These are phyloP conservation scores for Eucalyptus victrix DNA, from an alignment of 345 rosid genomes.

Conservation along the genomic window DNA sequence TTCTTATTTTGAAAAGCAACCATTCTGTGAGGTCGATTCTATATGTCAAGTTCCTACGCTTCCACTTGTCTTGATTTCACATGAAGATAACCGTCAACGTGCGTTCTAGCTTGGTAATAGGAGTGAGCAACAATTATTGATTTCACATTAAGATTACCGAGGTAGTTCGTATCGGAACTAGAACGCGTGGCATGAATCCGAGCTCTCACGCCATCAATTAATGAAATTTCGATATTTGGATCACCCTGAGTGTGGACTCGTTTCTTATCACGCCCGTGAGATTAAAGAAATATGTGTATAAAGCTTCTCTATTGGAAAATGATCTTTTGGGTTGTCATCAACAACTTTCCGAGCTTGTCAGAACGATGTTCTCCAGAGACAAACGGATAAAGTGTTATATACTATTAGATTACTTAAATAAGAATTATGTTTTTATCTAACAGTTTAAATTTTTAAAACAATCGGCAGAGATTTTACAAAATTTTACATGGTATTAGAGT, in stretches of 20 bases:
- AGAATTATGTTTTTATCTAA: fast-evolving
- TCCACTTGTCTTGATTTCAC: neutral
- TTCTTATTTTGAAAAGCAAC: neutral
- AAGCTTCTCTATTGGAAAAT: neutral
- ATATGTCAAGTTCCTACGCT: neutral
- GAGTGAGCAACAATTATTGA: neutral
- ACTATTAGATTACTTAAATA: too few relatives aligned
- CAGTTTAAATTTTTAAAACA: too few relatives aligned
- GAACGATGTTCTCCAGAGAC: neutral
- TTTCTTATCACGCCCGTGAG: neutral
- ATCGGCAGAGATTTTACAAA: fast-evolving
- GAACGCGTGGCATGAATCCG: neutral
- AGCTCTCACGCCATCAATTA: neutral
- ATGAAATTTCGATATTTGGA: neutral
- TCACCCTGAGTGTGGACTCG: neutral
- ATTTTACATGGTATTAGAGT: too few relatives aligned
- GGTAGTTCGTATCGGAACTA: neutral
- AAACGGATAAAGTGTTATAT: neutral
- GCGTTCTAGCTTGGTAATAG: neutral
- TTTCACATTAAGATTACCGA: too few relatives aligned
- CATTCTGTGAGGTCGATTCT: neutral
- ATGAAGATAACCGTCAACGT: neutral
- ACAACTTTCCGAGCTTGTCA: fast-evolving
- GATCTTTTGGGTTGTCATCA: neutral
- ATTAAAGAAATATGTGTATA: neutral